phyloP scores from a whole-genome alignment of 2,329 filamentous ascomycete species.

The Botrytis porri region DNA sequence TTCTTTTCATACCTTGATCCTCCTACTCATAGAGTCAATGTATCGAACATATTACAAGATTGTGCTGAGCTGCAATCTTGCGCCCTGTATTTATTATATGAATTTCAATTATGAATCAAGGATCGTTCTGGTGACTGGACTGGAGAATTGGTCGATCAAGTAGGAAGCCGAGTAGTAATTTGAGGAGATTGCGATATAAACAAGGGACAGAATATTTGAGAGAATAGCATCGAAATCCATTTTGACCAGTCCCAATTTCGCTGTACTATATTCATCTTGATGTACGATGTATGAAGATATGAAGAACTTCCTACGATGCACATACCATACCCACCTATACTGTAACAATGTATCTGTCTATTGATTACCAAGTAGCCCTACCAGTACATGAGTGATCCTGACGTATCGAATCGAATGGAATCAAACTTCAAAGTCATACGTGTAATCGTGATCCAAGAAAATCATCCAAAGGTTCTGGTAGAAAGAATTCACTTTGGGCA shows the following conservation, averaged over 20 bases:
- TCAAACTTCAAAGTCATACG: background rate
- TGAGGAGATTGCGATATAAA: background rate
- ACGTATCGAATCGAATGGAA: too few species aligned
- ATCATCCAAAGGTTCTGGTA: background rate
- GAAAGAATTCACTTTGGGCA: background rate
- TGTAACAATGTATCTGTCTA: background rate
- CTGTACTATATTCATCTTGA: background rate
- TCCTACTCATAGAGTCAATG: background rate
- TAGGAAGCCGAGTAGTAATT: background rate
- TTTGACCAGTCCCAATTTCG: background rate
- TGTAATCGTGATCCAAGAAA: background rate
- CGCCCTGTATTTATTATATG: background rate
- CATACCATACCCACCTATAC: background rate
- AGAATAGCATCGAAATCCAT: background rate
- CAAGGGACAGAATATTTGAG: too few species aligned
- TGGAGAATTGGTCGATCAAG: background rate
- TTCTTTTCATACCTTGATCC: background rate
- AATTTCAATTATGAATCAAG: background rate
- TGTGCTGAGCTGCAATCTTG: background rate
- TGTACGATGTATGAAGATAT: background rate
- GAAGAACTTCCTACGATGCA: background rate
- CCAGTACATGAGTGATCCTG: background rate
- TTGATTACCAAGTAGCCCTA: background rate
- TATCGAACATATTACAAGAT: background rate
- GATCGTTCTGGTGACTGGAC: background rate